Evolutionary conservation across 768 basidiomycete genomes (phyloP).

Genomic region (Clitopilus passeckerianus): DNA sequence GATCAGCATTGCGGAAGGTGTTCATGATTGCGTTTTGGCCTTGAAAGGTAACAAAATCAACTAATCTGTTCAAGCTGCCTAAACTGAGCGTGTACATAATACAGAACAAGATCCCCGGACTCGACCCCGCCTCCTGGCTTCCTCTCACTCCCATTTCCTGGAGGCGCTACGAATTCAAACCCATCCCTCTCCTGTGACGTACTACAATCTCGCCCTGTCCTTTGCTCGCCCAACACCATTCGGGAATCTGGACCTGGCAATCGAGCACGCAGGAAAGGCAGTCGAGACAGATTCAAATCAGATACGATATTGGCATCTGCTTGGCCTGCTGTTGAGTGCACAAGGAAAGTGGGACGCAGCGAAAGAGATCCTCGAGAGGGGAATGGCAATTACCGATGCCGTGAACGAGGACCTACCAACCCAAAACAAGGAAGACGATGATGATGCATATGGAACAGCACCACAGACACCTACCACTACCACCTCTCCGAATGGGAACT

Average conservation of each 20-base stretch:
- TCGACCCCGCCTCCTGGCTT: constrained; percentile 53
- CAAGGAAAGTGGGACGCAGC: constrained; percentile 79
- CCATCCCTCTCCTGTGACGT: constrained; percentile 49
- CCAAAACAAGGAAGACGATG: constrained; percentile 2
- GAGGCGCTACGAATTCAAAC: constrained; percentile 33
- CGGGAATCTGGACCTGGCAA: constrained; percentile 65
- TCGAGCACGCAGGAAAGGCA: constrained; percentile 61
- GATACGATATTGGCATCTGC: constrained; percentile 85
- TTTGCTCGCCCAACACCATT: constrained; percentile 58
- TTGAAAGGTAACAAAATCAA: constrained; percentile 46
- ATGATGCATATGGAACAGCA: neutral
- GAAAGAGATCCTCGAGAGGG: constrained; percentile 71
- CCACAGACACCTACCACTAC: neutral
- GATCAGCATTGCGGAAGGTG: constrained; percentile 65
- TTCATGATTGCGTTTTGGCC: constrained; percentile 68
- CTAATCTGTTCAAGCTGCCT: neutral
- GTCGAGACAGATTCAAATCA: constrained; percentile 63
- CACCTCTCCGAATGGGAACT: neutral
- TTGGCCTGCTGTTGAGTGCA: constrained; percentile 75
- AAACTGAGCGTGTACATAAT: neutral
- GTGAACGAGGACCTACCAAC: constrained; percentile 8
- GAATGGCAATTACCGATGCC: constrained; percentile 39
- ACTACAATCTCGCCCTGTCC: constrained; percentile 78
- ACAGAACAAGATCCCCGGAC: constrained; percentile 63
- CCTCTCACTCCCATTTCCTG: constrained; percentile 48